Conservation (phyloP, 202 grass and related monocot species). For the Setaria viridis region DNA sequence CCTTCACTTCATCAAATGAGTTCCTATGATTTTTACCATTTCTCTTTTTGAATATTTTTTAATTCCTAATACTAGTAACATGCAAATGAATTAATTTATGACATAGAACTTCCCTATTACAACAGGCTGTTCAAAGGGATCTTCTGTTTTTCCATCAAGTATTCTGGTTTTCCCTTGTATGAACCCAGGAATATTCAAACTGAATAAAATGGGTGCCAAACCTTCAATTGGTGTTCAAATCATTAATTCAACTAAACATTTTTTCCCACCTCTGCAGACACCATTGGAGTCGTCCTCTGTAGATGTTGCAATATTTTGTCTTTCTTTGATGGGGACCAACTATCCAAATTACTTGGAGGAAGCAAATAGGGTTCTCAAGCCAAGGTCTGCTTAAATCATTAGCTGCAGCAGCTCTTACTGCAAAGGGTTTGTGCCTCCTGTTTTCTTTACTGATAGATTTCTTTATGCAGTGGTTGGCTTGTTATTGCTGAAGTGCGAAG, state of each 20-base stretch:
- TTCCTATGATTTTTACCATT: background rate
- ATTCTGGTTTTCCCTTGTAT: background rate
- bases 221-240: background rate
- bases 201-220: slow-evolving; percentile 27
- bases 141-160: background rate
- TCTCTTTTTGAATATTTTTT: background rate
- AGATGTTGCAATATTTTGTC: slow-evolving; percentile 96
- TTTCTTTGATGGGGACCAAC: slow-evolving; percentile 94
- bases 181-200: background rate
- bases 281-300: slow-evolving; percentile 76
- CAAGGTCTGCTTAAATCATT: slow-evolving; percentile 60
- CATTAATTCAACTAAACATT: slow-evolving; percentile 38
- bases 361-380: slow-evolving; percentile 88
- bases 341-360: slow-evolving; percentile 85
- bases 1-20: slow-evolving; percentile 15
- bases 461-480: slow-evolving; percentile 85
- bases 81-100: background rate
- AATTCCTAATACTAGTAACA: background rate
- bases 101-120: background rate
- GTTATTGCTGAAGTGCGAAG: slow-evolving; percentile 95
- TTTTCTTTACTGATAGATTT: slow-evolving; percentile 35
- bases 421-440: background rate
- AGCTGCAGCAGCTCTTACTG: slow-evolving; percentile 22
- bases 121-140: background rate
- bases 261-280: slow-evolving; percentile 59